phyloP scores from a whole-genome alignment of 257 asterid genomes.

The Parsonsia alboflavescens region DNA sequence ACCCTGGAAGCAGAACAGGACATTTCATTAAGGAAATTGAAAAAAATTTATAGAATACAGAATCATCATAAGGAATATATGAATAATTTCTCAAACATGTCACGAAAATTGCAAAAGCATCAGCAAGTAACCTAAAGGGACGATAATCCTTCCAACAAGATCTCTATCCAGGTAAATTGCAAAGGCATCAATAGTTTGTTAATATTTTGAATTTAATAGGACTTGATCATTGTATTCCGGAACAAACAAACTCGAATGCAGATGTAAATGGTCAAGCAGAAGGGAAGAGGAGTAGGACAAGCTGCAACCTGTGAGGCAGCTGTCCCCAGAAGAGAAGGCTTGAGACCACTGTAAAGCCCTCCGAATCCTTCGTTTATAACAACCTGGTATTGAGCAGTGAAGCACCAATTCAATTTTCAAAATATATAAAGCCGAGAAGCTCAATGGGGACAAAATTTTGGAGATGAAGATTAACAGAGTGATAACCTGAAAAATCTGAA shows the following conservation, averaged over 20 bases:
- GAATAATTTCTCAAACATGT: background rate
- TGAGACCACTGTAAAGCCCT: conserved; percentile 94
- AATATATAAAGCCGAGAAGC: background rate
- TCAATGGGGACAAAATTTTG: background rate
- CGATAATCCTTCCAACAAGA: background rate
- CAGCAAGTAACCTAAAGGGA: background rate
- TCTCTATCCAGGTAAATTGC: background rate
- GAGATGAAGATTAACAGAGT: background rate
- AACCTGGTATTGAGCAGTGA: conserved; percentile 31
- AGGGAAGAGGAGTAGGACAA: background rate
- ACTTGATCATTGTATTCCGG: background rate
- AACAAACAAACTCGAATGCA: background rate
- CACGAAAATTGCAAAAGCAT: no score
- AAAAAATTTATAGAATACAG: background rate
- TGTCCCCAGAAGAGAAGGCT: conserved; percentile 85
- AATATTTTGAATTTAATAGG: background rate
- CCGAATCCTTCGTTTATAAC: conserved; percentile 67
- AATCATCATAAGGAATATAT: background rate
- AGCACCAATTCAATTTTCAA: background rate
- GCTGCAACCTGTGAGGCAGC: conserved; percentile 74
- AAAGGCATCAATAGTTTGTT: background rate
- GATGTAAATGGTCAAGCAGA: background rate
- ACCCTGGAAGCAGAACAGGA: conserved; percentile 49
- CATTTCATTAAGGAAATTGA: conserved; percentile 12
- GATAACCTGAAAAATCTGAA: conserved; percentile 56